Base-by-base conservation (phyloP, 108 stramenopile species). In the Cyclotella atomus region DNA sequence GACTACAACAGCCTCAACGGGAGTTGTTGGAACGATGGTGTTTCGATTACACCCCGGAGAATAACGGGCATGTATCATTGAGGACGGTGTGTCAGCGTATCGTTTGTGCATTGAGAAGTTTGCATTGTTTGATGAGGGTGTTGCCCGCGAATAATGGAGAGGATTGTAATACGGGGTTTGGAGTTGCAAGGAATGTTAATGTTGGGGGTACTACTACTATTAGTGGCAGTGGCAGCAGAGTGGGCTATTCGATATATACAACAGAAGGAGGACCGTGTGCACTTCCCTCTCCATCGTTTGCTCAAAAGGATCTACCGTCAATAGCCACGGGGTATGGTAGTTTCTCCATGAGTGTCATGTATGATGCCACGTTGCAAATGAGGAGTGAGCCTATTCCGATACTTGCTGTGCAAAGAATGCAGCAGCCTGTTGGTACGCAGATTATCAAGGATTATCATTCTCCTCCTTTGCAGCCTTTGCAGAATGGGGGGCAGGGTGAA, bases 11-110 rank as follows among this genome's bases (percentile, higher is more conserved):
- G 19, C 70, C 64, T 10, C 77, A 83, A 5, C 68, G 88, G 14
- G 94, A 90, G 70, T 66, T 95, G 24, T 56, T 95, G 66, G 91
- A 95, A 71, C 82, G 91, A 50, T 95, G 91, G 91, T 95, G 89
- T 67, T 67, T 95, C 34, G 90, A 95, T 38, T 95, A 95, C 28
- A 74, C 77, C 16, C 69, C 71, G 6, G 15, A 36, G 17, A 44
- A 55, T 21, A 38, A 55, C 19, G 34, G 27, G 5, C 29, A 24
- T 5, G 19, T 44, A 12, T 90, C 91, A 63, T 72, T 94, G 29
- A 77, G 91, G 49, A 84, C 78, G 9, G 87, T 91, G 0, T 91
- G 90, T 59, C 89, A 90, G 56, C 73, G 87, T 45, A 87, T 91
- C 28, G 89, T 91, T 25, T 75, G 91, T 56, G 82, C 83, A 76